A percentile compares a stretch with the other conserved stretches of the same genome.
Evolutionary conservation across 371 early-diverging fungal species (phyloP).

Genomic region (Synchytrium microbalum): DNA sequence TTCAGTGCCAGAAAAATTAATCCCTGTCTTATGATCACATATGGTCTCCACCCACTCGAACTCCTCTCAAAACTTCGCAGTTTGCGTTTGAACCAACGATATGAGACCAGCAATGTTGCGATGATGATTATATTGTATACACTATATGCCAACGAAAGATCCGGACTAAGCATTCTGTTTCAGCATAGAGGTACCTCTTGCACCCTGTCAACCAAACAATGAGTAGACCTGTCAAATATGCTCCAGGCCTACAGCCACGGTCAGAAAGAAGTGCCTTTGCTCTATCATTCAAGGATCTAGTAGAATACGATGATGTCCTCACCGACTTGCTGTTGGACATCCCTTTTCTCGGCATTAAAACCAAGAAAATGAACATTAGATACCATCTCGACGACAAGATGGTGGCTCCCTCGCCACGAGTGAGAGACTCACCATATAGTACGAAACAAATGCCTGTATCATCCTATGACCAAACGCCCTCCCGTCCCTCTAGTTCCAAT

Average conservation of each 20-base stretch:
- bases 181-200: no score
- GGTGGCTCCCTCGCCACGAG: background rate
- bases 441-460: background rate
- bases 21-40: no score
- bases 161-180: no score
- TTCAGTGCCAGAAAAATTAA: no score
- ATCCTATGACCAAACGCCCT: slow-evolving; percentile 3
- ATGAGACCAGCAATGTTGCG: no score
- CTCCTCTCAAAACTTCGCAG: no score
- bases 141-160: no score
- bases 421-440: background rate
- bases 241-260: background rate
- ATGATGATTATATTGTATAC: no score
- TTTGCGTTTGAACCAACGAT: no score
- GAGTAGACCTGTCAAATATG: no score
- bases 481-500: slow-evolving; percentile 27
- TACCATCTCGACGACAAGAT: slow-evolving; percentile 5
- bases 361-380: slow-evolving; percentile 30
- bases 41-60: no score
- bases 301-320: slow-evolving; percentile 40
- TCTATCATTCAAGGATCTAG: slow-evolving; percentile 11
- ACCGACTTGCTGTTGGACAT: slow-evolving; percentile 34
- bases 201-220: no score
- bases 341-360: slow-evolving; percentile 23
- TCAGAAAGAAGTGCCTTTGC: background rate